Evolutionary conservation across 768 basidiomycete species (phyloP).

Genomic region (Boletellus emodensis): DNA sequence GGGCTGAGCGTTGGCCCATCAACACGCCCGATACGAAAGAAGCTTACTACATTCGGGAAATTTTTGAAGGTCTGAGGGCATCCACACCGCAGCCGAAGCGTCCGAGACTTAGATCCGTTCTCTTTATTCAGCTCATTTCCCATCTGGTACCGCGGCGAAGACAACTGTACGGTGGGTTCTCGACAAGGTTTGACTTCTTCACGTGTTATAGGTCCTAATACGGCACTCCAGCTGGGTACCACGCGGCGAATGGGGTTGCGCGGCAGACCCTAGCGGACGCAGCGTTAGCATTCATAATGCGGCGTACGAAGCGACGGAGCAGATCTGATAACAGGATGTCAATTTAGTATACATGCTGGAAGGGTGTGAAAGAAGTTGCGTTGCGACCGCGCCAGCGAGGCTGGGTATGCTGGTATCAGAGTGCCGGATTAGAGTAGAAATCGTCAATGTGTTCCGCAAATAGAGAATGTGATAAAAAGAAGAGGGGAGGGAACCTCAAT

Average conservation of each 20-base stretch:
- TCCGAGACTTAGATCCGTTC: conserved; percentile 4
- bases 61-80: conserved; percentile 67
- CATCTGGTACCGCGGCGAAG: conserved; percentile 75
- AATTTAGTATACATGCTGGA: conserved; percentile 21
- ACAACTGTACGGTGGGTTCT: conserved; percentile 82
- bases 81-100: background rate
- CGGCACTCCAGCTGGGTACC: conserved; percentile 73
- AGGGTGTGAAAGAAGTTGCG: conserved; percentile 9
- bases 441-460: conserved; percentile 35
- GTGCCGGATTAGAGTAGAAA: conserved; percentile 24
- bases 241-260: conserved; percentile 94
- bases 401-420: conserved; percentile 22
- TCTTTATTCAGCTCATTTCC: conserved; percentile 62
- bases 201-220: conserved; percentile 13
- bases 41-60: conserved; percentile 87
- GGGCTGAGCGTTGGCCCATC: conserved; percentile 68
- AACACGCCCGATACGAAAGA: conserved; percentile 95
- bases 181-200: conserved; percentile 2
- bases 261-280: conserved; percentile 90
- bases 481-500: conserved; percentile 14
- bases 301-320: conserved; percentile 53
- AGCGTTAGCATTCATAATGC: conserved; percentile 95
- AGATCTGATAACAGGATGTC: conserved; percentile 13
- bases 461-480: conserved; percentile 35
- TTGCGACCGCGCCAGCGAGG: conserved; percentile 22